Evolutionary conservation across 345 rosid genomes (phyloP).

Genomic region (Eucalyptus brandiana): DNA sequence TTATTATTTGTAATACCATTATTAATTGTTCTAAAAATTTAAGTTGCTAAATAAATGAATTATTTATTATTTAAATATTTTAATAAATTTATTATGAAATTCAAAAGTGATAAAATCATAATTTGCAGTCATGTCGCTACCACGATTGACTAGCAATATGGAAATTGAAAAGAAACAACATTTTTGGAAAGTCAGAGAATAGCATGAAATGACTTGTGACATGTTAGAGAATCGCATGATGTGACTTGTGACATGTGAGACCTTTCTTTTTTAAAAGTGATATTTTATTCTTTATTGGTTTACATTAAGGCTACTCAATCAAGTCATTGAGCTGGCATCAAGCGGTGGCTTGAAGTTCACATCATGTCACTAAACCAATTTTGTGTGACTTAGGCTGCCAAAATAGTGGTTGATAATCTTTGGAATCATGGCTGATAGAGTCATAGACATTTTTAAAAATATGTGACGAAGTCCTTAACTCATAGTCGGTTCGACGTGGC

Average conservation of each 20-base stretch:
- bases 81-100: background rate
- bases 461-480: background rate
- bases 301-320: background rate
- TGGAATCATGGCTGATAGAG: background rate
- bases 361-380: background rate
- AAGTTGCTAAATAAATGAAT: rapidly evolving
- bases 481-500: background rate
- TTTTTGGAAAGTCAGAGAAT: background rate
- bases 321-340: background rate
- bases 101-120: background rate
- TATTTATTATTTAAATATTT: no score
- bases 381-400: no score
- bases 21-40: no score
- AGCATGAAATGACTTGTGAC: no score
- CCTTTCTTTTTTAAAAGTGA: background rate
- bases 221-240: background rate
- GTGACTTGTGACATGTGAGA: background rate
- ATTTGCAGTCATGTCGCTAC: background rate
- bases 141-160: background rate
- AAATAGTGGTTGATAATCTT: no score
- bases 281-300: background rate
- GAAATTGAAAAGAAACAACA: background rate
- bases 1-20: rapidly evolving
- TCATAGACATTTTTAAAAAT: no score
- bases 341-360: background rate